Evolutionary conservation across 208 protist species (phyloP), one percentile per base, ranked within the genome.

Genomic region (Crithidia expoeki): DNA sequence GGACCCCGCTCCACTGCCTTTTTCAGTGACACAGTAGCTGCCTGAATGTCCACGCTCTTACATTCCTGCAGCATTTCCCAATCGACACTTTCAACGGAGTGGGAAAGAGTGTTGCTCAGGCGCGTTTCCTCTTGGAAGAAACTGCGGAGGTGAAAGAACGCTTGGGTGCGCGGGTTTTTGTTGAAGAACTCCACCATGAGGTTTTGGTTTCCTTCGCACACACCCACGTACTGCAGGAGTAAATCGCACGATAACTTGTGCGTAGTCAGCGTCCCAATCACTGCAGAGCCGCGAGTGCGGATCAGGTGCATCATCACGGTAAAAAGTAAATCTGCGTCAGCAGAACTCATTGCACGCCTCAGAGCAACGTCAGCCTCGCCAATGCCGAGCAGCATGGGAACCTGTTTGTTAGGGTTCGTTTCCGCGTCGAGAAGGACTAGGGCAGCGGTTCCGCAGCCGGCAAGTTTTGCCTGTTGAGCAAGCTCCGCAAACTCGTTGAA

Each of bases 331-430:
- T 93, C 89, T 4, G 81, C 60, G 46, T 92, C 75, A 25, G 70
- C 64, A 17, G 72, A 68, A 25, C 53, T 63, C 30, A 90, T 59
- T 47, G 86, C 86, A 42, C 77, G 67, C 46, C 68, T 74, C 67
- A 95, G 70, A 1, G 84, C 86, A 30, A 82, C 36, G 36, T 93
- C 85, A 14, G 84, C 72, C 73, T 95, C 81, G 36, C 80, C 83
- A 46, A 95, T 92, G 47, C 79, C 80, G 23, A 94, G 73, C 65
- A 92, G 79, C 76, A 75, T 88, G 28, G 83, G 62, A 42, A 95
- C 79, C 44, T 85, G 76, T 14, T 76, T 74, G 42, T 68, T 68
- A 10, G 79, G 78, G 55, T 81, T 80, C 21, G 61, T 67, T 66
- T 95, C 86, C 12, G 79, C 67, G 53, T 85, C 72, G 28, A 92